Evolutionary conservation across 2,329 filamentous ascomycete species (phyloP).

Genomic region (Xenosphaeropsis pyriputrescens): DNA sequence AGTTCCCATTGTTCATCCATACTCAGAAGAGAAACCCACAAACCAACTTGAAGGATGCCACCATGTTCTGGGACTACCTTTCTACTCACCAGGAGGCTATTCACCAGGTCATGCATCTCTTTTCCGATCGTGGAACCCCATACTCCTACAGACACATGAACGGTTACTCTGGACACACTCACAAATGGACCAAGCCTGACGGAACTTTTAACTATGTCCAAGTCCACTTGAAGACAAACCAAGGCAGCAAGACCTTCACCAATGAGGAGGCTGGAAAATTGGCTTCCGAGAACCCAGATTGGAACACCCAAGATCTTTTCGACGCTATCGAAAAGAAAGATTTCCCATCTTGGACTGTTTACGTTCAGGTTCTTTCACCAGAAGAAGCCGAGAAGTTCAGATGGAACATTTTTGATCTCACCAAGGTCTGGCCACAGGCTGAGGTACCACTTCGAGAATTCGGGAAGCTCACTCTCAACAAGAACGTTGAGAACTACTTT

Average conservation of each 20-base stretch:
- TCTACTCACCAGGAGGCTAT: constrained; percentile 45
- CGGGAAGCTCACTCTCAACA: constrained; percentile 48
- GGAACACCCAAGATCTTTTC: constrained; percentile 47
- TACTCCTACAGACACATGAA: constrained; percentile 53
- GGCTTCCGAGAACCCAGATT: constrained; percentile 43
- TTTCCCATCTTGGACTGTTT: constrained; percentile 46
- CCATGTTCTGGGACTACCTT: constrained; percentile 30
- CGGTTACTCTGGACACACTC: constrained; percentile 52
- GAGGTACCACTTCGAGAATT: constrained; percentile 46
- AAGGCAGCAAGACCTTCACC: constrained; percentile 44
- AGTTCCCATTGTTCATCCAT: constrained; percentile 65
- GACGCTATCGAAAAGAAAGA: constrained; percentile 46
- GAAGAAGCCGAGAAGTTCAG: constrained; percentile 44
- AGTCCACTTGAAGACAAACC: constrained; percentile 47
- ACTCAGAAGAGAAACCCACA: constrained; percentile 64
- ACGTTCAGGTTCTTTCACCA: constrained; percentile 47
- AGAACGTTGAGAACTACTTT: constrained; percentile 47
- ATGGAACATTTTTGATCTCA: constrained; percentile 55
- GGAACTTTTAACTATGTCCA: constrained; percentile 53
- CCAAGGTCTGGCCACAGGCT: constrained; percentile 52
- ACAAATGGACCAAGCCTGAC: constrained; percentile 51
- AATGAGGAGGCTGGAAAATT: constrained; percentile 39
- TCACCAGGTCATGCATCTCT: constrained; percentile 51
- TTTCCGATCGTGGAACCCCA: constrained; percentile 51
- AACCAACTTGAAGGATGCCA: constrained; percentile 53